Conservation (phyloP, 2,329 filamentous ascomycete species). For the Scedosporium minutisporum region DNA sequence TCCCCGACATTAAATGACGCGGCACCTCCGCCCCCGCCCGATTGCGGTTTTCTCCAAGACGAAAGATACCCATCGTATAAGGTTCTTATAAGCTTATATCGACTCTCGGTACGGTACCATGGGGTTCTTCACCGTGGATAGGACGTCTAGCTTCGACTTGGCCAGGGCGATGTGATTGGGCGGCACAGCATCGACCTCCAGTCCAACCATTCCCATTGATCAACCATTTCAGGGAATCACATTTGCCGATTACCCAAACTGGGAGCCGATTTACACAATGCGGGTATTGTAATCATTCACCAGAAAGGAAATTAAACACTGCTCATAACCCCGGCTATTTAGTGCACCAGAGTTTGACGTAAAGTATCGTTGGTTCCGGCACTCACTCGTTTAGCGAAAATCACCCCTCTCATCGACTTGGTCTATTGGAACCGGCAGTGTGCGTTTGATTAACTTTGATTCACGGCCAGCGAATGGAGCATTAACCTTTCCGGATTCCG, state of each 20-base stretch:
- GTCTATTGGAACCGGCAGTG: not conserved
- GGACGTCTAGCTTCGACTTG: too few relatives aligned
- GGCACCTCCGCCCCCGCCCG: not conserved
- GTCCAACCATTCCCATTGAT: not conserved
- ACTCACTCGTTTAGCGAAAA: not conserved
- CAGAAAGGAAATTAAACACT: not conserved
- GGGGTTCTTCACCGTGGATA: too few relatives aligned
- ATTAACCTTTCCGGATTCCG: not conserved
- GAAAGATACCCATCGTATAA: not conserved
- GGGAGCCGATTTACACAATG: not conserved
- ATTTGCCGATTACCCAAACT: constrained; percentile 1
- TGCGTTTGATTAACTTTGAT: not conserved
- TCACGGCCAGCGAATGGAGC: not conserved
- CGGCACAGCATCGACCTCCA: not conserved
- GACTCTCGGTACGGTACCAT: too few relatives aligned
- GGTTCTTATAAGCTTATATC: not conserved
- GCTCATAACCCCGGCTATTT: not conserved
- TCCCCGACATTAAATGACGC: not conserved
- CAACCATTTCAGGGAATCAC: not conserved
- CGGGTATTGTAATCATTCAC: not conserved
- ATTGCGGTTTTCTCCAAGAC: not conserved
- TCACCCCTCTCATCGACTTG: not conserved
- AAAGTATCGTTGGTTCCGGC: not conserved
- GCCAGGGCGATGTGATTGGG: not conserved
- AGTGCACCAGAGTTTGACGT: not conserved